Evolutionary conservation across 192 early-diverging fungal genomes (phyloP).

Genomic region (Backusella psychrophila): DNA sequence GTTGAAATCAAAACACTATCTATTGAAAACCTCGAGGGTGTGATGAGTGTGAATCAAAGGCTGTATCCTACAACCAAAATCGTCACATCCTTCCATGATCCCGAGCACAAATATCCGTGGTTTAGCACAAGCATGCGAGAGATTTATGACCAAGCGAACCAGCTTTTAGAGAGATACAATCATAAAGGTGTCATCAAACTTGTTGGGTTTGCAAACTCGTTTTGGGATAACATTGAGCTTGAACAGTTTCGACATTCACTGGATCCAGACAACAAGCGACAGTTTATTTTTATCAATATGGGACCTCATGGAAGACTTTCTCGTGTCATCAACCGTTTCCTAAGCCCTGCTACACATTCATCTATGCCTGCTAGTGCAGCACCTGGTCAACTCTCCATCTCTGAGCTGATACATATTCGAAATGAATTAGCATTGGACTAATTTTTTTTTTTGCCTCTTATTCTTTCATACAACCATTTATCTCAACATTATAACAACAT

Average conservation of each 20-base stretch:
- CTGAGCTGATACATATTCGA: constrained; percentile 49
- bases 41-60: not conserved
- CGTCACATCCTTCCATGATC: constrained; percentile 88
- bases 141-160: constrained; percentile 44
- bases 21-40: not conserved
- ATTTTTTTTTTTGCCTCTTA: no score
- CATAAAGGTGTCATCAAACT: constrained; percentile 82
- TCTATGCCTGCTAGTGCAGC: constrained; percentile 74
- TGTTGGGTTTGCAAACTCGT: constrained; percentile 70
- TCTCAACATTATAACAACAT: no score
- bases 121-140: constrained; percentile 42
- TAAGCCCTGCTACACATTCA: constrained; percentile 91
- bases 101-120: constrained; percentile 60
- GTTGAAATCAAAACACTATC: constrained; percentile 60
- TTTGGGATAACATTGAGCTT: constrained; percentile 83
- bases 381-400: constrained; percentile 85
- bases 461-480: no score
- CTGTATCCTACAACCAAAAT: constrained; percentile 53
- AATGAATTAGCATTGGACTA: not conserved
- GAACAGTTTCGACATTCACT: constrained; percentile 56
- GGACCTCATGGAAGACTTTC: constrained; percentile 80
- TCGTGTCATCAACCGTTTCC: constrained; percentile 77
- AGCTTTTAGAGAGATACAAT: not conserved
- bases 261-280: constrained; percentile 41
- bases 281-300: constrained; percentile 94